Evolutionary conservation across 805 yeast species (phyloP), one percentile per base, ranked within the genome.

Genomic region (Lipomyces orientalis): DNA sequence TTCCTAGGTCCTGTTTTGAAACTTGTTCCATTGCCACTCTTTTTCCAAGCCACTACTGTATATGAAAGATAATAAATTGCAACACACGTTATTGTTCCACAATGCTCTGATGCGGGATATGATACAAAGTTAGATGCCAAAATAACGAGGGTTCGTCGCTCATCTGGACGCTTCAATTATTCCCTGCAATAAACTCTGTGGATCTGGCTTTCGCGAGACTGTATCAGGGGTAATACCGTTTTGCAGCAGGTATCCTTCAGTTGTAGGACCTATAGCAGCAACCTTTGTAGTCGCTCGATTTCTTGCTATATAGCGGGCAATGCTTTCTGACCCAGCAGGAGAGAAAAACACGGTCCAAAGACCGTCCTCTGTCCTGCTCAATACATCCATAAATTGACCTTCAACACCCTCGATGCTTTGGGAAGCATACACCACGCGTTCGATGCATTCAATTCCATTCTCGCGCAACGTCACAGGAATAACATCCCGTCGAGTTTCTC

Each of bases 221-320:
- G 90, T 85, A 52, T 85, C 79, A 0, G 93, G 91, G 0, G 57
- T 71, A 2, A 94, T 76, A 0, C 86, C 88, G 22, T 85, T 81
- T 0, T 81, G 76, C 4, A 76, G 51, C 55, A 93, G 78, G 73
- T 85, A 92, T 64, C 89, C 87, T 10, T 75, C 70, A 0, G 98
- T 94, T 0, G 98, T 94, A 1, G 98, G 98, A 0, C 98, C 98
- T 66, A 94, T 94, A 2, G 93, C 87, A 0, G 97, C 97, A 16
- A 92, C 79, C 59, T 81, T 83, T 56, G 81, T 77, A 1, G 14
- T 10, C 8, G n/a, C 35, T 0, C 71, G 65, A 6, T 33, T 34
- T 31, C 64, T 54, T 54, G 74, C 43, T 39, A 65, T 33, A n/a
- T 60, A 54, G 60, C 75, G 76, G 5, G 65, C 71, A 10, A 58